Base-by-base conservation (phyloP, 2,329 filamentous ascomycete species). In the Paracoccidioides lutzii region DNA sequence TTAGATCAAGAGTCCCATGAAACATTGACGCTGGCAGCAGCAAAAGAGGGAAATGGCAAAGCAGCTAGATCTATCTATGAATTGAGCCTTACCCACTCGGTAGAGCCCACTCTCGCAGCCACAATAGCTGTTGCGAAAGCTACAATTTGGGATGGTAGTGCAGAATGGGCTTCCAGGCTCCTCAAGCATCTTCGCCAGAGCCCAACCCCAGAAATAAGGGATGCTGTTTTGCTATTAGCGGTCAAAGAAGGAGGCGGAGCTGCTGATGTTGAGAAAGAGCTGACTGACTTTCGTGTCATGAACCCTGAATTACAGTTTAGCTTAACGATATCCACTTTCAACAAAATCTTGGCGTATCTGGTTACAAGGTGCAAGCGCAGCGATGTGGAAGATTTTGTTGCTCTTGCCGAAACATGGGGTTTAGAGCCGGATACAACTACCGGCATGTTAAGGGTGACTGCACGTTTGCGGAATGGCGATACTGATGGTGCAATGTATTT, bases 201-300 rank as follows among this genome's bases (percentile, higher is more conserved):
- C 68, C 53, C 76, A 73, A 66, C 65, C 44, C 82, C 84, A 59
- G 69, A 76, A 37, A 78, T 78, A 28, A 89, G 87, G 82, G 85
- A 93, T 64, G 77, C 84, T 10, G 75, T 88, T 10, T 79, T 93
- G 45, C 81, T 88, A 53, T 90, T 86, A 82, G 84, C 88, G 35
- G 83, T 87, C 10, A 78, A 85, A 6, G 80, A 82, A 55, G 86
- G 84, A 22, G 87, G 84, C 65, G 81, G 82, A 1, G 80, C 86
- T 0, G 81, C 88, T 67, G 83, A 88, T 65, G 77, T 90, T 58
- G 78, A 81, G 55, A 80, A 83, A 60, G 89, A 90, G 81, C 80
- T 93, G 57, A 75, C 80, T 45, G 76, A 83, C 22, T 84, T 89
- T 77, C 69, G 75, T n/a, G 75, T 59, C 64, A 73, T 53, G 67